Evolutionary conservation across 352 stramenopile species (phyloP), one percentile per base, ranked within the genome.

Genomic region (Globisporangium nodosum): DNA sequence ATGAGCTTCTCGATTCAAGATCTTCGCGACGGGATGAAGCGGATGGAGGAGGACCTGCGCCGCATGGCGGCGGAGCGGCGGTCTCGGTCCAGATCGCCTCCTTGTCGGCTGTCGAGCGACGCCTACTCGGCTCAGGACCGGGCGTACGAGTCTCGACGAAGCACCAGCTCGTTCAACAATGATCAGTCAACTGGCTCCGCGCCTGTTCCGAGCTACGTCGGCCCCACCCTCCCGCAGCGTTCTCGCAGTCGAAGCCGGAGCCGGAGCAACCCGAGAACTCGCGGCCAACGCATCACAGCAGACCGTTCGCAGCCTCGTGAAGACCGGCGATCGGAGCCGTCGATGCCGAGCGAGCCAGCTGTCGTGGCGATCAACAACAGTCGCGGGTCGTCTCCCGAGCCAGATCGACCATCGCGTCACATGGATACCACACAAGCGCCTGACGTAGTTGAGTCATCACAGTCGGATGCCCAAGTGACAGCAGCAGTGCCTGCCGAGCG

Each of bases 171-270:
- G 21, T 50, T 31, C 39, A 16, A 57, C 50, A 52, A 20, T 35
- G 39, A 37, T 54, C 50, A 46, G 9, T 8, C 24, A 20, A 30
- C 45, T 15, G 7, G 20, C n/a, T 4, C 43, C 7, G 16, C 30
- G 43, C 6, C 8, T 13, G 45, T 31, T 9, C 45, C 45, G n/a
- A 31, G n/a, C 45, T 52, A 21, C 27, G 30, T 39, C 16, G 48
- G 27, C 15, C 48, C 45, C 15, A 16, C 48, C 3, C 4, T 53
- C 18, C 30, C 49, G 4, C 49, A 20, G 15, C 50, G 20, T 6
- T 55, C 50, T 7, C 60, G 56, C 1, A 70, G 64, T 42, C 62
- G 66, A 5, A 76, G 68, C 65, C 65, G 65, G 13, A 78, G 73
- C 42, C 43, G 11, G 16, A 35, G 39, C 52, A 48, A 21, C 43